Conservation (phyloP, 768 basidiomycete species). For the Tylopilus cervinicoccineus region DNA sequence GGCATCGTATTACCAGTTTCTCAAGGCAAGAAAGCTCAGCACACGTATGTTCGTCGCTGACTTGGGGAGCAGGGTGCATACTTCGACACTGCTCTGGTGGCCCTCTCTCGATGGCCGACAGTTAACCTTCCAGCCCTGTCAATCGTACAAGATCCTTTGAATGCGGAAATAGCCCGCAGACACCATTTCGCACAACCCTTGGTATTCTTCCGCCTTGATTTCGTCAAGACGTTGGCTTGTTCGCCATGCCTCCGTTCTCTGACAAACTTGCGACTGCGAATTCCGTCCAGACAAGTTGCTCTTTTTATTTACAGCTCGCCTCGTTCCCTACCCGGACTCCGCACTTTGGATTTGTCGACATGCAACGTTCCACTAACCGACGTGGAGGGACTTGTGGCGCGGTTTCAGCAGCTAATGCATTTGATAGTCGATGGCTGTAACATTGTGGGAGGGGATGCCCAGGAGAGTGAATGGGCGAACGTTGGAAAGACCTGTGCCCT, state of each 20-base stretch:
- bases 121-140: constrained; percentile 45
- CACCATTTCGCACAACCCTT: constrained; percentile 77
- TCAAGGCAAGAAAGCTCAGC: constrained; percentile 44
- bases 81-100: constrained; percentile 68
- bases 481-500: constrained; percentile 62
- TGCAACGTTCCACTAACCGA: constrained; percentile 53
- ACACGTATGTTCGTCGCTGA: background rate
- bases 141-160: constrained; percentile 63
- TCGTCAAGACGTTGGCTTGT: constrained; percentile 44
- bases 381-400: constrained; percentile 49
- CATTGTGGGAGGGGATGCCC: constrained; percentile 47
- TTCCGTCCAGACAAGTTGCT: constrained; percentile 63
- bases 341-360: constrained; percentile 74
- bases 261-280: constrained; percentile 59
- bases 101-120: constrained; percentile 61
- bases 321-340: constrained; percentile 41
- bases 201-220: constrained; percentile 73
- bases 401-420: constrained; percentile 51
- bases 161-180: constrained; percentile 34
- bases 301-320: constrained; percentile 34
- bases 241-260: constrained; percentile 43
- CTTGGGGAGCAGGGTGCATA: constrained; percentile 60
- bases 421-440: constrained; percentile 70
- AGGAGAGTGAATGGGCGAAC: constrained; percentile 53
- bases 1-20: constrained; percentile 79